Evolutionary conservation across 225 moss, liverwort and hornwort genomes (phyloP).

Genomic region (Physcomitrellopsis africana): DNA sequence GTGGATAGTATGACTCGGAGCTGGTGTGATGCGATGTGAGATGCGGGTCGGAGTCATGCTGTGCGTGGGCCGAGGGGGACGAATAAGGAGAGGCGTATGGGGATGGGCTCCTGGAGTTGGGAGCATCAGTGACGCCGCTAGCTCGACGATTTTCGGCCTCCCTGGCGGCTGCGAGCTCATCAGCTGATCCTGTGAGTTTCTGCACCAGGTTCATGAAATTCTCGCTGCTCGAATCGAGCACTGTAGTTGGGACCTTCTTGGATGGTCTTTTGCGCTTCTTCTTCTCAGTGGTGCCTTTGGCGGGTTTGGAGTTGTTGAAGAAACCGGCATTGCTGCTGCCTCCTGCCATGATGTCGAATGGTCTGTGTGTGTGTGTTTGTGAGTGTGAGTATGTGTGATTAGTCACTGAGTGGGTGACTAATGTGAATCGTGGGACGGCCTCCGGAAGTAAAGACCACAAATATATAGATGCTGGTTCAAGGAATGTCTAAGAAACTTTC

Average conservation of each 20-base stretch:
- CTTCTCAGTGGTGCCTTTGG: slow-evolving; percentile 38
- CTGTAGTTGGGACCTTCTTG: slow-evolving; percentile 55
- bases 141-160: not conserved
- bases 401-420: slow-evolving; percentile 11
- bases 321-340: slow-evolving; percentile 16
- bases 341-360: slow-evolving; percentile 26
- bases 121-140: not conserved
- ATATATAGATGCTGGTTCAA: not conserved
- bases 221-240: slow-evolving; percentile 48
- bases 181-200: slow-evolving; percentile 54
- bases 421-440: not conserved
- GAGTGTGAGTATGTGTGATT: no score
- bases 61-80: slow-evolving; percentile 26
- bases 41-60: not conserved
- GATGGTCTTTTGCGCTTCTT: slow-evolving; percentile 59
- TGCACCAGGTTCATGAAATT: slow-evolving; percentile 59
- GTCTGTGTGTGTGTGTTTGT: not conserved
- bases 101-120: slow-evolving; percentile 18
- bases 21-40: not conserved
- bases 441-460: not conserved
- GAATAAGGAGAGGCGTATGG: slow-evolving; percentile 33
- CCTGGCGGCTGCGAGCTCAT: slow-evolving; percentile 16
- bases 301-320: slow-evolving; percentile 29
- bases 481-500: not conserved
- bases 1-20: not conserved